Conservation (phyloP, 2,329 filamentous ascomycete genomes). For the Onygena corvina region DNA sequence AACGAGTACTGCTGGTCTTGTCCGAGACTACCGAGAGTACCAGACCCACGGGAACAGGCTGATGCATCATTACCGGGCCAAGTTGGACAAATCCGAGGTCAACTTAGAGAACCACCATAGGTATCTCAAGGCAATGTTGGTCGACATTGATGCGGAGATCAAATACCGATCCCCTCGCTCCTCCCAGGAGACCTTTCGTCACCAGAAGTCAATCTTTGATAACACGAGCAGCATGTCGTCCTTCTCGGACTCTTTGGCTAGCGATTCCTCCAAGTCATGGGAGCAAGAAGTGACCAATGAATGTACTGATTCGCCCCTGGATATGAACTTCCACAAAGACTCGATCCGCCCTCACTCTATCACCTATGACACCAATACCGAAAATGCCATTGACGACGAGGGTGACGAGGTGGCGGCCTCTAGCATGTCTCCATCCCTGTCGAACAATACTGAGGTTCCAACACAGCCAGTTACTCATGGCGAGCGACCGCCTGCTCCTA, state of each 20-base stretch:
- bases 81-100: slow-evolving; percentile 19
- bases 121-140: slow-evolving; percentile 24
- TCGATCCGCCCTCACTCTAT: neutral
- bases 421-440: slow-evolving; percentile 7
- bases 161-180: slow-evolving; percentile 31
- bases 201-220: slow-evolving; percentile 37
- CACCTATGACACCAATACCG: slow-evolving; percentile 10
- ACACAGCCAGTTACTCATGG: slow-evolving; percentile 18
- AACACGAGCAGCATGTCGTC: slow-evolving; percentile 36
- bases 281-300: slow-evolving; percentile 14
- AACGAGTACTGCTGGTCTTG: slow-evolving; percentile 28
- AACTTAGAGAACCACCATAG: slow-evolving; percentile 28
- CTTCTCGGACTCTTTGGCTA: slow-evolving; percentile 24
- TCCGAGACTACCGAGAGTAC: slow-evolving; percentile 39
- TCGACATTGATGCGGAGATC: slow-evolving; percentile 33
- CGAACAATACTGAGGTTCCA: slow-evolving; percentile 19
- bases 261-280: slow-evolving; percentile 13
- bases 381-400: neutral
- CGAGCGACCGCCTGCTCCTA: slow-evolving; percentile 16
- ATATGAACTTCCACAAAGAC: neutral
- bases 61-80: slow-evolving; percentile 30
- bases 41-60: slow-evolving; percentile 35
- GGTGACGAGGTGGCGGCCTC: neutral
- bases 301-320: slow-evolving; percentile 15
- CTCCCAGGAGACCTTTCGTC: slow-evolving; percentile 28